Evolutionary conservation across 306 rosid species (phyloP).

Genomic region (Cicer pinnatifidum): DNA sequence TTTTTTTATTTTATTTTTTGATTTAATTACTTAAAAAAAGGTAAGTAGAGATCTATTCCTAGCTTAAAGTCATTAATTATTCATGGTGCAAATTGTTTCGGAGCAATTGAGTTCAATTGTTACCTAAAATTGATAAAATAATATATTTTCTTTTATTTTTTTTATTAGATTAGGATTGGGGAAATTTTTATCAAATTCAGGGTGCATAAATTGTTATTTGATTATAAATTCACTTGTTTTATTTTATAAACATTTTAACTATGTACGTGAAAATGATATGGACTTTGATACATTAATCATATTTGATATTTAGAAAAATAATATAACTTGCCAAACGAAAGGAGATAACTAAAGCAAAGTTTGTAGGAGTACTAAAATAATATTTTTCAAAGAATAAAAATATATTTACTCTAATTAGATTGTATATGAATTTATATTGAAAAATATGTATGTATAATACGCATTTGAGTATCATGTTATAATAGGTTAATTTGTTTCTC

Average conservation of each 20-base stretch:
- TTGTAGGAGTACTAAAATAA: neutral
- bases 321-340: neutral
- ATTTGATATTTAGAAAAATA: neutral
- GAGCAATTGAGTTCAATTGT: no score
- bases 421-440: neutral
- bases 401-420: neutral
- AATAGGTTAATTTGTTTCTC: neutral
- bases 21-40: neutral
- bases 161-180: neutral
- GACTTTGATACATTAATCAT: neutral
- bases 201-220: neutral
- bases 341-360: neutral
- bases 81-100: no score
- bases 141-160: no score
- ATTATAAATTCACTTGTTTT: neutral
- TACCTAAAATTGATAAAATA: no score
- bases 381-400: neutral
- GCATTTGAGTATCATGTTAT: no score
- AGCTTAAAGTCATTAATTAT: neutral
- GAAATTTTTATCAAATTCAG: neutral
- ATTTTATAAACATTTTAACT: neutral
- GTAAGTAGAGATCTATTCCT: neutral
- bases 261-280: neutral
- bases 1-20: neutral
- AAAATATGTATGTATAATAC: no score